Evolutionary conservation across 116 monocot genomes (phyloP), one percentile per base, ranked within the genome.

Genomic region (Zostera marina): DNA sequence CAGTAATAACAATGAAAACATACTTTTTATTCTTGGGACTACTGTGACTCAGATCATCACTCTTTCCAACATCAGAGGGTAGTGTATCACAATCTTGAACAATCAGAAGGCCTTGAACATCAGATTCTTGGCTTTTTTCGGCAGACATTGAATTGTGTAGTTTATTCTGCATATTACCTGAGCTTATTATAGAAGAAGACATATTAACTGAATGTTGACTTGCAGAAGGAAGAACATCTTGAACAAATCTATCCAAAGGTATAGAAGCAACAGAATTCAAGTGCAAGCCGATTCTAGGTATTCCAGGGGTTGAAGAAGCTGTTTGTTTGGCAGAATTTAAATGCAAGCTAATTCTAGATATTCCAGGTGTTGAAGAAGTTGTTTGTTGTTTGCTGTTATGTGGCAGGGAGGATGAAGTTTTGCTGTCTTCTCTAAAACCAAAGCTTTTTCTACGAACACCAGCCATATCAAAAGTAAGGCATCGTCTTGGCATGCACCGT

Each of bases 261-360:
- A 70, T 60, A 55, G 79, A 61, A 21, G 88, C 73, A 70, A 94
- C 72, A 71, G 88, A 57, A 70, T 94, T 94, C 71, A 94, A 75
- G 68, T 94, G 94, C 66, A 94, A 66, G 40, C 94, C 94, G 65
- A 94, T 94, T 25, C 80, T 72, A 67, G 88, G 88, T 46, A 42
- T 56, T 26, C 62, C 61, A 67, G 68, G 51, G 17, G 69, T 94
- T 21, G 60, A 73, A 46, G 54, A 47, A 42, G 14, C 25, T 12
- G 19, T 42, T 4, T 60, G 71, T n/a, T n/a, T n/a, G n/a, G n/a
- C 72, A 70, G 88, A 56, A 70, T 94, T 94, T 68, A 94, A 75
- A 70, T 94, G 94, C 66, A 94, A 66, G 38, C 94, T 88, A 67
- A 94, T 94, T 24, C 79, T 71, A 66, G 88, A 88, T 46, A 42